These are phyloP conservation scores for Xylaria sp. DNA, from an alignment of 2,329 filamentous ascomycete genomes.

Conservation along the genomic window DNA sequence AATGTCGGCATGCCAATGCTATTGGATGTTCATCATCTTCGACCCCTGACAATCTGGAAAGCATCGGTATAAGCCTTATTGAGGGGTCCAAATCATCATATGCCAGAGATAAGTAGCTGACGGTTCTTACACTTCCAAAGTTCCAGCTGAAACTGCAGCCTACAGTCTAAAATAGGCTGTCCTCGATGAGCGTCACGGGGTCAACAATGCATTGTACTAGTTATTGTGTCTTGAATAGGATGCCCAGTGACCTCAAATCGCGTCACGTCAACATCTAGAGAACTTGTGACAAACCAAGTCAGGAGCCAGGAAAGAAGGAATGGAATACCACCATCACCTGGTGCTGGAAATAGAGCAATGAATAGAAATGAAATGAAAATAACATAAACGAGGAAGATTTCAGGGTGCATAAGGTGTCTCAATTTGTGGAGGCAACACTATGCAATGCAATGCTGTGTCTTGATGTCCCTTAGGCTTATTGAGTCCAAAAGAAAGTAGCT, in stretches of 20 bases:
- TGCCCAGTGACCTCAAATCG: neutral
- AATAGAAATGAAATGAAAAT: neutral
- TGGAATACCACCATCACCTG: neutral
- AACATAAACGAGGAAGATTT: slow-evolving; percentile 20
- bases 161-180: neutral
- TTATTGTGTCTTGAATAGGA: neutral
- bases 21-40: neutral
- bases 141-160: slow-evolving; percentile 7
- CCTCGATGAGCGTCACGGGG: slow-evolving; percentile 7
- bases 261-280: neutral
- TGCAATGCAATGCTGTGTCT: slow-evolving; percentile 28
- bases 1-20: neutral
- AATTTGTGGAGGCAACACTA: slow-evolving; percentile 17
- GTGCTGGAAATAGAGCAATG: neutral
- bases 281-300: neutral
- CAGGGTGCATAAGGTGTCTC: slow-evolving; percentile 34
- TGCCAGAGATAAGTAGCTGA: slow-evolving; percentile 7
- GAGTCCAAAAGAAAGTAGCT: neutral
- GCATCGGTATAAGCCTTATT: neutral
- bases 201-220: slow-evolving; percentile 13
- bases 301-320: neutral
- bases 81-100: neutral
- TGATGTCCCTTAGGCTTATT: slow-evolving; percentile 7
- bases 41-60: slow-evolving; percentile 3
- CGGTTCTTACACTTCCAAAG: neutral